Evolutionary conservation across 2,329 filamentous ascomycete species (phyloP).

Genomic region (Neofusicoccum kwambonambiense): DNA sequence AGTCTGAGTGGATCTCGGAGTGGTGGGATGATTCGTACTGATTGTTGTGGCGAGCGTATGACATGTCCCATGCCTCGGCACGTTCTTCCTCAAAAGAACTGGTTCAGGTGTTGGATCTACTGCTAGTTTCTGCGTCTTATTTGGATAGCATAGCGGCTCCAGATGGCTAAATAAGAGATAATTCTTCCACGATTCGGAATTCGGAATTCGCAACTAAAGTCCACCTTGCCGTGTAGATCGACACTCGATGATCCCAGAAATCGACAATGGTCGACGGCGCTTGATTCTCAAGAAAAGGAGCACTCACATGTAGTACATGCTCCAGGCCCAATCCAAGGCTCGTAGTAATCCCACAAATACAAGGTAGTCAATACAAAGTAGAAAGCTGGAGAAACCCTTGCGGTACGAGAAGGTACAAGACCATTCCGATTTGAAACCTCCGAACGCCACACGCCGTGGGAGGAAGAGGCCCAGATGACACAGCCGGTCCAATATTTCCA

Average conservation of each 20-base stretch:
- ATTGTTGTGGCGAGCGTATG: background rate
- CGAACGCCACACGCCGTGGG: background rate
- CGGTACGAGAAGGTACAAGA: background rate
- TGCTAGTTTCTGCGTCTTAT: too few species aligned
- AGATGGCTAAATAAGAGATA: too few species aligned
- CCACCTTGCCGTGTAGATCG: too few species aligned
- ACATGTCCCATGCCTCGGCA: too few species aligned
- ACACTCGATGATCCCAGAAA: too few species aligned
- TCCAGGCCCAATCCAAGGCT: background rate
- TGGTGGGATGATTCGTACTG: slow-evolving; percentile 13
- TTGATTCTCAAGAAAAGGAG: background rate
- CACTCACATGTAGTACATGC: background rate
- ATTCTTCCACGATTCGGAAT: too few species aligned
- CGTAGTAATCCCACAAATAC: background rate
- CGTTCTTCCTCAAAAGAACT: too few species aligned
- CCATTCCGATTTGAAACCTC: background rate
- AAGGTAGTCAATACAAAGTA: background rate
- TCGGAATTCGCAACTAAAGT: too few species aligned
- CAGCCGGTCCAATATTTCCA: background rate
- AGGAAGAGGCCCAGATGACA: background rate
- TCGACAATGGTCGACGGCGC: background rate
- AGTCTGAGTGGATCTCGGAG: slow-evolving; percentile 1
- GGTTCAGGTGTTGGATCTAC: too few species aligned
- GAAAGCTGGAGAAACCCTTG: background rate
- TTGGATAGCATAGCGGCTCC: too few species aligned